A percentile compares a stretch with the other conserved stretches of the same genome.
These are phyloP conservation scores for Kwoniella sp. DNA, from an alignment of 768 basidiomycete genomes.

Conservation along the genomic window DNA sequence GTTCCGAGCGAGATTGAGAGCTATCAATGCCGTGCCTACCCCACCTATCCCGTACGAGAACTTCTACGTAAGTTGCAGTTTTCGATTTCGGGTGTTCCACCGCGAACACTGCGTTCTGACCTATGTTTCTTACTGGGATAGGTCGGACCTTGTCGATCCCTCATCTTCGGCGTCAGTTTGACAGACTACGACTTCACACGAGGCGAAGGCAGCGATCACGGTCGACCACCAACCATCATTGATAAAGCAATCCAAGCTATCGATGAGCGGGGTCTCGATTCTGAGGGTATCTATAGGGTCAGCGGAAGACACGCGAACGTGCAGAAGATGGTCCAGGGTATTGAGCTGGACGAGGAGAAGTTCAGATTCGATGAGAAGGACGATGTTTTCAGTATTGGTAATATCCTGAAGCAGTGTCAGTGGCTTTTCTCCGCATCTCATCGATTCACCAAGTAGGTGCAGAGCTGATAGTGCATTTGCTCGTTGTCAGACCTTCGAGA, in stretches of 20 bases:
- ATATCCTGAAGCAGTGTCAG: slow-evolving; percentile 68
- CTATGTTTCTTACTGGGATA: too few relatives aligned
- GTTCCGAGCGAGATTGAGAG: slow-evolving; percentile 32
- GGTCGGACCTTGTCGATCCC: slow-evolving; percentile 81
- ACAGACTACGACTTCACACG: slow-evolving; percentile 86
- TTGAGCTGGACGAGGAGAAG: slow-evolving; percentile 76
- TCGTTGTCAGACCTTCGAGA: slow-evolving; percentile 67
- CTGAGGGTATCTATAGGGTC: slow-evolving; percentile 54
- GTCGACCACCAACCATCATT: slow-evolving; percentile 69
- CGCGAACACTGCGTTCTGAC: too few relatives aligned
- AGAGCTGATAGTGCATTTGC: too few relatives aligned
- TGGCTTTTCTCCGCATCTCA: too few relatives aligned
- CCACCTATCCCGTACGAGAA: slow-evolving; percentile 52
- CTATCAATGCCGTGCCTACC: slow-evolving; percentile 21
- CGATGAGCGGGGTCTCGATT: slow-evolving; percentile 64
- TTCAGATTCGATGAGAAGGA: slow-evolving; percentile 75
- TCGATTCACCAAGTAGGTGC: too few relatives aligned
- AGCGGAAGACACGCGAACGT: slow-evolving; percentile 71
- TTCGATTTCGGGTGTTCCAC: too few relatives aligned
- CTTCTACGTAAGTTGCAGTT: slow-evolving; percentile 56
- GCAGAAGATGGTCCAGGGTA: slow-evolving; percentile 78
- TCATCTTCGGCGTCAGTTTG: slow-evolving; percentile 85
- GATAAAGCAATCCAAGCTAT: slow-evolving; percentile 79
- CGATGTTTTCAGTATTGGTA: slow-evolving; percentile 80
- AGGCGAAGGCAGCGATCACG: slow-evolving; percentile 67